Evolutionary conservation across 345 rosid species (phyloP).

Genomic region (Noccaea bulbosa): DNA sequence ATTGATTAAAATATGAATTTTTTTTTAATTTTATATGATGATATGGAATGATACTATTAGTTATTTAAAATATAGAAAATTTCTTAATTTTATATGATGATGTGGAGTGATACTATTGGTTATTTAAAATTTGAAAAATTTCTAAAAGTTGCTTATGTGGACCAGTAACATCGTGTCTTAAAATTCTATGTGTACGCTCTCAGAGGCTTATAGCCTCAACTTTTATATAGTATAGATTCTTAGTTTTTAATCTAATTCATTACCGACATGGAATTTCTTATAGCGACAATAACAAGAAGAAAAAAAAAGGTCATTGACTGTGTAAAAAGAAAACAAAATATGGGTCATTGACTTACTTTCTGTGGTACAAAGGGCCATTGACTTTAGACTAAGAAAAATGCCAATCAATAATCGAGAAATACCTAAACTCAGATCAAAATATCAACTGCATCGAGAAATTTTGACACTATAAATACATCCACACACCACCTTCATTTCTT

Average conservation of each 20-base stretch:
- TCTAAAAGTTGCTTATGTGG: too few species aligned
- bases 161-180: too few species aligned
- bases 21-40: too few species aligned
- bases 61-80: too few species aligned
- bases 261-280: constrained; percentile 25
- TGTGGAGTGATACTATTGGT: too few species aligned
- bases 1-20: too few species aligned
- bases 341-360: constrained; percentile 10
- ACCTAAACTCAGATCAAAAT: constrained; percentile 2
- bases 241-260: not conserved
- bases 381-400: constrained; percentile 24
- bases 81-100: too few species aligned
- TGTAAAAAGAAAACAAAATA: not conserved
- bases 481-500: constrained; percentile 19
- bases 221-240: too few species aligned
- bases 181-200: too few species aligned
- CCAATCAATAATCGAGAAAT: constrained; percentile 16
- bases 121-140: too few species aligned
- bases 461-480: constrained; percentile 36
- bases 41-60: too few species aligned
- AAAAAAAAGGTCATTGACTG: constrained; percentile 20
- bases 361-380: not conserved
- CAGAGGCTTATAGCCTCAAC: too few species aligned
- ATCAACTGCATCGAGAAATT: constrained; percentile 1
- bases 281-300: constrained; percentile 18